Conservation (phyloP, 495 filamentous ascomycete species). For the Penicillium goetzii region DNA sequence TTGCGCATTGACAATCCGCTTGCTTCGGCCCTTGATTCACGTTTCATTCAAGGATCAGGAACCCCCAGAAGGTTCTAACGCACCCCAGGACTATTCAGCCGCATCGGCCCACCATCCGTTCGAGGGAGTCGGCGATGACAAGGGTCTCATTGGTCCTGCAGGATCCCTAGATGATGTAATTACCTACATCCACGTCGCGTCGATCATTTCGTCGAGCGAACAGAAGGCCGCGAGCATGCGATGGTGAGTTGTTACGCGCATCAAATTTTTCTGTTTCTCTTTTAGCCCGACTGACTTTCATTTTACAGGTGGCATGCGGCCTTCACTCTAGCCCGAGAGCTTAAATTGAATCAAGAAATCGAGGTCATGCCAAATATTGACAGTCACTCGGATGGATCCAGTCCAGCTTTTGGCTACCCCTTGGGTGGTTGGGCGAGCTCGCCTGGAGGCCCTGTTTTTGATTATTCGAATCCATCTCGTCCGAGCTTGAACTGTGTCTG, state of each 20-base stretch:
- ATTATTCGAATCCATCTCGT: constrained; percentile 45
- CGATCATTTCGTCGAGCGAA: constrained; percentile 90
- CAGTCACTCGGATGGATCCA: constrained; percentile 41
- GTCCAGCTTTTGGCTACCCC: constrained; percentile 42
- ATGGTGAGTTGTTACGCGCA: constrained; percentile 54
- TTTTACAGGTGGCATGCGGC: constrained; percentile 85
- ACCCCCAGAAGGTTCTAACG: constrained; percentile 33
- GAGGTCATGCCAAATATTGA: constrained; percentile 59
- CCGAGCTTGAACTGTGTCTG: constrained; percentile 48
- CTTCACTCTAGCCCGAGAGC: constrained; percentile 87
- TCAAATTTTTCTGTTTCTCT: too few species aligned
- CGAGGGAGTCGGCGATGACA: constrained; percentile 73
- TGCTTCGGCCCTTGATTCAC: constrained; percentile 87
- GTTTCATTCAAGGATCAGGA: constrained; percentile 50
- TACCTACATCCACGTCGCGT: constrained; percentile 54
- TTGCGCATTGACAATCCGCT: constrained; percentile 81
- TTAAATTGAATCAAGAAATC: constrained; percentile 89
- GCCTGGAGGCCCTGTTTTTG: constrained; percentile 41
- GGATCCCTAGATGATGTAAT: constrained; percentile 73
- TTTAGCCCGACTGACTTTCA: neutral
- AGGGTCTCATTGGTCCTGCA: constrained; percentile 74
- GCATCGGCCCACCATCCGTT: constrained; percentile 48
- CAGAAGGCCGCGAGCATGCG: constrained; percentile 92
- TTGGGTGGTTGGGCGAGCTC: constrained; percentile 59
- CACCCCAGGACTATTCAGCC: constrained; percentile 35